These are phyloP conservation scores for Capronia coronata DNA, from an alignment of 2,329 filamentous ascomycete genomes.

Conservation along the genomic window DNA sequence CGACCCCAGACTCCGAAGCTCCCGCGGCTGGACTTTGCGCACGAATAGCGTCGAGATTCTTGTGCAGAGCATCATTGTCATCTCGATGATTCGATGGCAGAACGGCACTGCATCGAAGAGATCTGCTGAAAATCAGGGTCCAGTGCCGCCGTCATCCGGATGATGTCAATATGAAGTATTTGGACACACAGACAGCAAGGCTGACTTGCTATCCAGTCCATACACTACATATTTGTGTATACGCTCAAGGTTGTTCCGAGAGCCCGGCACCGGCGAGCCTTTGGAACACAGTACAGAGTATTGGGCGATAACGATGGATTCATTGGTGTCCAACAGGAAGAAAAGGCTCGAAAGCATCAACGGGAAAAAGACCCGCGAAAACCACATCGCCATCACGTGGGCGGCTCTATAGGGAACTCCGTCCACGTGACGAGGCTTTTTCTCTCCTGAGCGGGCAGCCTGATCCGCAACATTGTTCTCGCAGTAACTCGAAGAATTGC, in stretches of 20 bases:
- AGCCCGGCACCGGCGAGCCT: too few species aligned
- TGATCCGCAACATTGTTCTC: background rate
- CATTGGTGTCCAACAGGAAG: too few species aligned
- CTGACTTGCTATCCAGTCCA: background rate
- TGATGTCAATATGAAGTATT: constrained; percentile 3
- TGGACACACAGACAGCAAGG: background rate
- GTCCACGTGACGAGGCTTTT: background rate
- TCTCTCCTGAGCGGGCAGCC: background rate
- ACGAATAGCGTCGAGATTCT: too few species aligned
- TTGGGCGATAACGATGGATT: too few species aligned
- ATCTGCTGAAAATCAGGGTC: background rate
- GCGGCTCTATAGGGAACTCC: background rate
- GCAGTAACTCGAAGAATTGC: too few species aligned
- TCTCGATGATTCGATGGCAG: too few species aligned
- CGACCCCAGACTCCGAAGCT: background rate
- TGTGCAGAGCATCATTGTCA: too few species aligned
- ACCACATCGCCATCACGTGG: background rate
- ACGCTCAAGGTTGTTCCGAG: too few species aligned
- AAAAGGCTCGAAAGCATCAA: background rate
- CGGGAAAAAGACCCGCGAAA: background rate
- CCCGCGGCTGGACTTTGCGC: background rate
- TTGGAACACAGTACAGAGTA: too few species aligned
- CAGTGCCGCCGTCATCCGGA: constrained; percentile 6
- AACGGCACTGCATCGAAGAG: constrained; percentile 1
- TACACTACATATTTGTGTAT: too few species aligned